Conservation (phyloP, 1,284 basidiomycete species). For the Tylopilus sp. region DNA sequence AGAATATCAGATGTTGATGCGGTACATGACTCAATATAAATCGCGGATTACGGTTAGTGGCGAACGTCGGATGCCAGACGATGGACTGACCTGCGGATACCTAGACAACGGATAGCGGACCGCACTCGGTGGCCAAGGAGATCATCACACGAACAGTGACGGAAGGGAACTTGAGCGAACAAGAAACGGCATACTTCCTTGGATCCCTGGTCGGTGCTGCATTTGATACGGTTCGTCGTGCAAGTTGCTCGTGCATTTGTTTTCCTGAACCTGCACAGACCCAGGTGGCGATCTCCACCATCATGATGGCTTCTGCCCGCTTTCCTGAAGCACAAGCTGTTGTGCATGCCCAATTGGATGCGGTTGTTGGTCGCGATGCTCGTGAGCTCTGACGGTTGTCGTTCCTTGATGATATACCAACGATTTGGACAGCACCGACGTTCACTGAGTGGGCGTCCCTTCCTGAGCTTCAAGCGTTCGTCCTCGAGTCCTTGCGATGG, state of each 20-base stretch:
- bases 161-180: slow-evolving; percentile 49
- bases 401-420: not conserved
- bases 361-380: slow-evolving; percentile 51
- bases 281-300: slow-evolving; percentile 58
- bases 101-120: slow-evolving; percentile 11
- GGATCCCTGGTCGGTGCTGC: slow-evolving; percentile 67
- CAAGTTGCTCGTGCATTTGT: not conserved
- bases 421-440: slow-evolving; percentile 19
- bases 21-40: slow-evolving; percentile 19
- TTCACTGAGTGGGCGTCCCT: slow-evolving; percentile 26
- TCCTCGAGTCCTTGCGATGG: slow-evolving; percentile 30
- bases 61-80: not conserved
- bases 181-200: slow-evolving; percentile 58
- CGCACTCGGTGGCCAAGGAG: slow-evolving; percentile 46
- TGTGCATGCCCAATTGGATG: slow-evolving; percentile 62
- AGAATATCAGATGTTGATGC: slow-evolving; percentile 39
- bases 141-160: slow-evolving; percentile 48
- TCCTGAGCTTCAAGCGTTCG: slow-evolving; percentile 27
- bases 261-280: slow-evolving; percentile 34
- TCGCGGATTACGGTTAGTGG: slow-evolving; percentile 15
- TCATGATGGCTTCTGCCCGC: slow-evolving; percentile 63
- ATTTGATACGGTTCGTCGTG: slow-evolving; percentile 49
- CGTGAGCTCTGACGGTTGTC: slow-evolving; percentile 30
- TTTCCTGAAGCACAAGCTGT: slow-evolving; percentile 54
- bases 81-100: not conserved